These are phyloP conservation scores for Vigna reflexopilosa DNA, from an alignment of 306 rosid species.

Conservation along the genomic window DNA sequence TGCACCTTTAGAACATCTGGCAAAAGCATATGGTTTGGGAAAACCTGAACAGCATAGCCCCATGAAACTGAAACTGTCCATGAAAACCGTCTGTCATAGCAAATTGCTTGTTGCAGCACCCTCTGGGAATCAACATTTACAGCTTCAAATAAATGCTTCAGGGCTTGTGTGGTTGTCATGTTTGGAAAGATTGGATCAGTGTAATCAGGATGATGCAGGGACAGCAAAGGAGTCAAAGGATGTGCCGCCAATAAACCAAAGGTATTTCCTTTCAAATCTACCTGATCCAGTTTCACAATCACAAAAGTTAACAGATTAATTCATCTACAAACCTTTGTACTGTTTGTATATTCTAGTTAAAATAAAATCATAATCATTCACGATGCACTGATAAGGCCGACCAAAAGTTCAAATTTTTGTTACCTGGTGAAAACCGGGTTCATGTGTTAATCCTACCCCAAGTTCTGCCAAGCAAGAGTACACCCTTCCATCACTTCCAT, in stretches of 20 bases:
- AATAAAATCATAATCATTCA: background rate
- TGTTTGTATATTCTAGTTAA: background rate
- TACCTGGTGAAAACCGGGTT: constrained; percentile 95
- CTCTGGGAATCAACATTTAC: constrained; percentile 72
- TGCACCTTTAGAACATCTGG: constrained; percentile 64
- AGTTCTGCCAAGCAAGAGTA: constrained; percentile 82
- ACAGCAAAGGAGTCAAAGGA: constrained; percentile 75
- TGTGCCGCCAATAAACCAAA: constrained; percentile 89
- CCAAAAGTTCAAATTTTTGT: constrained; percentile 1
- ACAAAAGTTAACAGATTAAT: constrained; percentile 5
- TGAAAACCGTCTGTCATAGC: constrained; percentile 78
- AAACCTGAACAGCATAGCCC: constrained; percentile 91
- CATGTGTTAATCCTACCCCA: constrained; percentile 84
- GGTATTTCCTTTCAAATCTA: constrained; percentile 71
- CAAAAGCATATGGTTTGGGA: constrained; percentile 52
- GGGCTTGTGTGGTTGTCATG: constrained; percentile 64
- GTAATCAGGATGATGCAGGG: constrained; percentile 76
- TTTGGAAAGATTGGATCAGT: constrained; percentile 81
- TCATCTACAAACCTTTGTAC: background rate
- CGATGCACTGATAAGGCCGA: background rate
- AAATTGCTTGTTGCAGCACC: constrained; percentile 75
- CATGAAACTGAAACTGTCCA: constrained; percentile 92
- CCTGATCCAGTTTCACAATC: constrained; percentile 50
- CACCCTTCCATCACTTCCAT: constrained; percentile 87
- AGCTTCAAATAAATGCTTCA: constrained; percentile 65